Base-by-base conservation (phyloP, 768 basidiomycete species). In the Tubosaeta sp. region DNA sequence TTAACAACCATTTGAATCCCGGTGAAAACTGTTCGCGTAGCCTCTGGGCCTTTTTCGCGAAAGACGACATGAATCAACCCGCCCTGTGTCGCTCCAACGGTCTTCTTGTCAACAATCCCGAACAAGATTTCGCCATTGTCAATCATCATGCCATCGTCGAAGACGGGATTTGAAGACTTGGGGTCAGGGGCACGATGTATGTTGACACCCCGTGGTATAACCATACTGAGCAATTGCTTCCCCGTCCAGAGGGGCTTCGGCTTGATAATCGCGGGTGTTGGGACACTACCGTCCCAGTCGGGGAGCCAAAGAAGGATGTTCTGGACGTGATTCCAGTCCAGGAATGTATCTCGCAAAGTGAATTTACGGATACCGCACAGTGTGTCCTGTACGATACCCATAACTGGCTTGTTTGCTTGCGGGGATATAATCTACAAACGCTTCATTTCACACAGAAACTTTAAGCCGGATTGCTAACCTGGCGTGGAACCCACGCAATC, bases 301-400 rank as follows among this genome's bases (percentile, higher is more conserved):
- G 94, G 94, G 1, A 97, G 83, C 96, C 96, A 99, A 2, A 98
- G 83, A 14, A 99, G 79, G 67, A 98, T 95, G 61, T 99, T 97
- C 65, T 99, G 95, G 11, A 98, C 94, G 36, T 86, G 84, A 49
- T 83, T 85, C 93, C 93, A 96, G 58, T 98, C 96, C 65, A 96
- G 73, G 74, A 98, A 97, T 16, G 85, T 83, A 65, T 98, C 96
- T 22, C 94, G 91, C 6, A 98, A 75, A 0, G 96, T 98, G 66
- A 98, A 93, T 70, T 98, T 98, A 50, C 96, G 87, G 48, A 98
- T 86, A 63, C 96, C 96, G 64, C 94, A 96, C 1, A 99, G 84
- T 1, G 96, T 98, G 65, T 99, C 96, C 69, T 99, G 96, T 27
- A 99, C 95, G 60, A 99, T 98, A 53, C 93, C 96, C 95, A 99